phyloP scores from a whole-genome alignment of 2,329 filamentous ascomycete species.

The Arthrinium phaeospermum region DNA sequence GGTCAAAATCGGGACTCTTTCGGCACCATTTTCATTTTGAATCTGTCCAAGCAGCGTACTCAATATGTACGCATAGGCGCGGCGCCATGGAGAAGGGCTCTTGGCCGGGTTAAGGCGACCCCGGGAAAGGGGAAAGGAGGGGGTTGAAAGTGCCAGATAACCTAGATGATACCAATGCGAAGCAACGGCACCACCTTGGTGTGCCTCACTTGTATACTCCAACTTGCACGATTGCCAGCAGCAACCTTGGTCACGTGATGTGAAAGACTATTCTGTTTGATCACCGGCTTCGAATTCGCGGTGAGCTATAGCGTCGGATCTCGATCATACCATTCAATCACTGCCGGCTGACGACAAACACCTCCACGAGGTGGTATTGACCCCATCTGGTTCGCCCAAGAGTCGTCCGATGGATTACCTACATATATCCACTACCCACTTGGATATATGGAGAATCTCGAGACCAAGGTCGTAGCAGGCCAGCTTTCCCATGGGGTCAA shows the following conservation, averaged over 20 bases:
- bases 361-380: background rate
- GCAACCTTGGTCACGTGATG: too few relatives aligned
- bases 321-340: background rate
- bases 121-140: background rate
- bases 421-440: background rate
- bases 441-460: background rate
- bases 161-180: background rate
- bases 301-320: background rate
- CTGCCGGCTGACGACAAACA: background rate
- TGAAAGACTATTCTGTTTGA: too few relatives aligned
- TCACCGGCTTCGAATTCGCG: background rate
- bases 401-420: slow-evolving; percentile 11
- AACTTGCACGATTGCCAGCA: background rate
- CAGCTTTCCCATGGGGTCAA: slow-evolving; percentile 14
- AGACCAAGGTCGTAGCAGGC: background rate
- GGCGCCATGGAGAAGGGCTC: background rate
- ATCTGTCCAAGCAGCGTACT: background rate
- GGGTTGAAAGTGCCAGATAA: background rate
- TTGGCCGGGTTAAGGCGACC: background rate
- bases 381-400: background rate
- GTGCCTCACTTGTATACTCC: background rate
- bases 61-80: background rate
- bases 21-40: background rate
- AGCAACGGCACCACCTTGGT: background rate
- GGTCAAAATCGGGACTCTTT: background rate